These are phyloP conservation scores for Sugiyamaella paludigena DNA, from an alignment of 1,139 yeast genomes.

Conservation along the genomic window DNA sequence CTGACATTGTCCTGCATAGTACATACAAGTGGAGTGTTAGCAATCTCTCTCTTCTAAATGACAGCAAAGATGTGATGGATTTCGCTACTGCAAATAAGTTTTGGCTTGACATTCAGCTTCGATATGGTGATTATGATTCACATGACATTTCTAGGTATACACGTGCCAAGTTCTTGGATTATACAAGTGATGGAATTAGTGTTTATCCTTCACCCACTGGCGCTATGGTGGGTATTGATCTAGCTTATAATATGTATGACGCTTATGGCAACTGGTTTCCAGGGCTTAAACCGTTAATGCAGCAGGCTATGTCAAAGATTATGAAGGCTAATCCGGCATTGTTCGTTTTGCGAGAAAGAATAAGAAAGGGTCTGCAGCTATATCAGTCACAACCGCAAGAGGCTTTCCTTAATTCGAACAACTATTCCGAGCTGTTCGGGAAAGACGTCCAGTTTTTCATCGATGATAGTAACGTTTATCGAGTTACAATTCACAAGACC, in stretches of 20 bases:
- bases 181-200: slow-evolving; percentile 82
- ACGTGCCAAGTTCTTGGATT: slow-evolving; percentile 87
- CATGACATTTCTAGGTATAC: slow-evolving; percentile 95
- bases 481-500: slow-evolving; percentile 91
- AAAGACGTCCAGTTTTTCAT: slow-evolving; percentile 79
- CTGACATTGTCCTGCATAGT: slow-evolving; percentile 79
- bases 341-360: slow-evolving; percentile 86
- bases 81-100: slow-evolving; percentile 61
- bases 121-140: slow-evolving; percentile 97
- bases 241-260: slow-evolving; percentile 94
- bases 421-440: slow-evolving; percentile 86
- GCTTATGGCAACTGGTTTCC: slow-evolving; percentile 98
- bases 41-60: slow-evolving; percentile 71
- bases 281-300: slow-evolving; percentile 85
- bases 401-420: slow-evolving; percentile 82
- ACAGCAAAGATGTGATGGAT: slow-evolving; percentile 39
- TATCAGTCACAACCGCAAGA: slow-evolving; percentile 94
- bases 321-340: slow-evolving; percentile 96
- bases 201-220: slow-evolving; percentile 95
- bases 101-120: slow-evolving; percentile 93
- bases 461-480: slow-evolving; percentile 90
- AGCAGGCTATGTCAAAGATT: slow-evolving; percentile 88
- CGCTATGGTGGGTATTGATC: slow-evolving; percentile 81
- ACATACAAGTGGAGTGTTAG: slow-evolving; percentile 83
- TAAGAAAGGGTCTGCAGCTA: slow-evolving; percentile 88